Percentiles rank a stretch among this genome's conserved stretches.
These are phyloP conservation scores for Breynia disticha DNA, from an alignment of 441 rosid genomes.

Conservation along the genomic window DNA sequence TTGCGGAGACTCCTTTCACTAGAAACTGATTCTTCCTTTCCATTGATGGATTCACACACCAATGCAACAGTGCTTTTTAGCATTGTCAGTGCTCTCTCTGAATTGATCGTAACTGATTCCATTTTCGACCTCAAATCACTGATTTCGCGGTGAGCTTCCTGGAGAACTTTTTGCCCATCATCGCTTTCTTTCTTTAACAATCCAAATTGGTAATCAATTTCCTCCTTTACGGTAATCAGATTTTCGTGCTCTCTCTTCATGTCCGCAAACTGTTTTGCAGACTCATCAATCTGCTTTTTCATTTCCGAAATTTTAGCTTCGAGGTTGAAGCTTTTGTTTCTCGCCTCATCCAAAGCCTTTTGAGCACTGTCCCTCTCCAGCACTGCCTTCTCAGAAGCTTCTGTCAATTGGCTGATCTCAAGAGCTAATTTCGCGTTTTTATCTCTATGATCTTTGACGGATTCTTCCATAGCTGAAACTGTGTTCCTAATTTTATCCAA, in stretches of 20 bases:
- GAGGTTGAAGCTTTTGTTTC: constrained; percentile 22
- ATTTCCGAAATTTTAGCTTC: constrained; percentile 25
- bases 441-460: constrained; percentile 20
- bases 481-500: constrained; percentile 26
- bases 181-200: constrained; percentile 32
- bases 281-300: constrained; percentile 27
- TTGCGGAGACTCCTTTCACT: constrained; percentile 24
- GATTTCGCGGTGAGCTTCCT: constrained; percentile 24
- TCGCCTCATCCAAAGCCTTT: constrained; percentile 32
- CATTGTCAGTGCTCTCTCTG: constrained; percentile 29
- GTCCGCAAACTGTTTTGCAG: constrained; percentile 19
- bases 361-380: constrained; percentile 33
- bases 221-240: constrained; percentile 21
- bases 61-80: constrained; percentile 40
- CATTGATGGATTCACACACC: constrained; percentile 23
- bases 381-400: constrained; percentile 22
- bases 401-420: constrained; percentile 25
- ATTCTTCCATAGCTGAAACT: constrained; percentile 24
- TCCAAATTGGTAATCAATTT: constrained; percentile 17
- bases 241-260: constrained; percentile 21
- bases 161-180: constrained; percentile 24
- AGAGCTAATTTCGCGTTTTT: constrained; percentile 22
- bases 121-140: constrained; percentile 31
- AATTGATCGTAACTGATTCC: constrained; percentile 19
- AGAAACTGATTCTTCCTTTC: constrained; percentile 20